phyloP scores from a whole-genome alignment of 345 rosid genomes.

The Ceriops zippeliana region DNA sequence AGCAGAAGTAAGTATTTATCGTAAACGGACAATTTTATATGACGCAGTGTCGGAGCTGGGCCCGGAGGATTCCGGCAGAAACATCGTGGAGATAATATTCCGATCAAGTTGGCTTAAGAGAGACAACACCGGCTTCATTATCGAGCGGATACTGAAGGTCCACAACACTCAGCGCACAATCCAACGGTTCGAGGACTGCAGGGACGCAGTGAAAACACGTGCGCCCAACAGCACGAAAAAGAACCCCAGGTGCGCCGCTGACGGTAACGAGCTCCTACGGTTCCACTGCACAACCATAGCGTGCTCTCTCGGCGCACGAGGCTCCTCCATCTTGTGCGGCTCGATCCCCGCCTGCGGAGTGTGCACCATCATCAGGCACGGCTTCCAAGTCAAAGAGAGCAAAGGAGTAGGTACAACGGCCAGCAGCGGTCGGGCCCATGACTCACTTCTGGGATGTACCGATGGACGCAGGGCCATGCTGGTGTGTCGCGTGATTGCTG shows the following conservation, averaged over 20 bases:
- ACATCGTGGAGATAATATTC: slow-evolving; percentile 95
- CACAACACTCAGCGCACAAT: slow-evolving; percentile 91
- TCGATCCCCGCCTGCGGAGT: slow-evolving; percentile 79
- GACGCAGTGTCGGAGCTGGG: slow-evolving; percentile 86
- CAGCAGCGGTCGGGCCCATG: slow-evolving; percentile 96
- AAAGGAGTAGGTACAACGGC: slow-evolving; percentile 75
- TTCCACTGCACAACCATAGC: slow-evolving; percentile 81
- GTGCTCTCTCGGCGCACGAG: slow-evolving; percentile 76
- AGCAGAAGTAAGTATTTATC: slow-evolving; percentile 10
- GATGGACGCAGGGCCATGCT: slow-evolving; percentile 82
- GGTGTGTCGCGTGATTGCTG: slow-evolving; percentile 96
- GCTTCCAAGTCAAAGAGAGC: slow-evolving; percentile 46
- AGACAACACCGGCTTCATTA: slow-evolving; percentile 71
- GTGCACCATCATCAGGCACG: slow-evolving; percentile 83
- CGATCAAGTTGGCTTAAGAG: slow-evolving; percentile 96
- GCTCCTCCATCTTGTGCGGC: slow-evolving; percentile 77
- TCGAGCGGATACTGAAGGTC: slow-evolving; percentile 94
- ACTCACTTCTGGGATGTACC: slow-evolving; percentile 44
- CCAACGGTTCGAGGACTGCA: slow-evolving; percentile 96
- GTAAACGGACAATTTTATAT: slow-evolving; percentile 15
- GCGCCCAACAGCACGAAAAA: slow-evolving; percentile 60
- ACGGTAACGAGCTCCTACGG: slow-evolving; percentile 91
- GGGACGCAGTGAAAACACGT: slow-evolving; percentile 85
- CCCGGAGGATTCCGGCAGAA: slow-evolving; percentile 91
- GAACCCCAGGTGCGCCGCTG: slow-evolving; percentile 90